A percentile compares a stretch with the other conserved stretches of the same genome.
phyloP scores from a whole-genome alignment of 148 eudicot species.

The Rheum nobile region DNA sequence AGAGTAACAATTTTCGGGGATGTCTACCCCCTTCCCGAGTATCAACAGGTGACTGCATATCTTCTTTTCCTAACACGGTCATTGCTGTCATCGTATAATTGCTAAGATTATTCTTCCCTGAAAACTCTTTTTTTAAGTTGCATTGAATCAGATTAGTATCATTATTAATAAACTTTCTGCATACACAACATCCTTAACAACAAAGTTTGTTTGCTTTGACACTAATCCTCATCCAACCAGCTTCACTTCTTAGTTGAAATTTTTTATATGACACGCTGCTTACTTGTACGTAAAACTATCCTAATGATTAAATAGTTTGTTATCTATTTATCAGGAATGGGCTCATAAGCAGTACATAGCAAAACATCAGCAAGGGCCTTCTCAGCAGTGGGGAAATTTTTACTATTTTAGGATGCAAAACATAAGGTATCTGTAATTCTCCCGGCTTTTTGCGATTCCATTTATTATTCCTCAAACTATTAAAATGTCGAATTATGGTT shows the following conservation, averaged over 20 bases:
- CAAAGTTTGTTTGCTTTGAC: too few relatives aligned
- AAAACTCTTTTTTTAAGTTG: not conserved
- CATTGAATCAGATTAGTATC: not conserved
- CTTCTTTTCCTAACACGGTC: not conserved
- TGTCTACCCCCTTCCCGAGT: constrained; percentile 77
- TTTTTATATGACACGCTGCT: not conserved
- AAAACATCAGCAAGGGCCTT: constrained; percentile 95
- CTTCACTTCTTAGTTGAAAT: not conserved
- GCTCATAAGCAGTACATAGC: constrained; percentile 89
- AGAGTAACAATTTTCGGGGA: constrained; percentile 95
- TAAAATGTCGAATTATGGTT: not conserved
- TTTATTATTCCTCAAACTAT: not conserved
- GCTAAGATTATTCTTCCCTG: not conserved
- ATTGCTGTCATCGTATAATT: not conserved
- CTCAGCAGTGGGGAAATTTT: constrained; percentile 99
- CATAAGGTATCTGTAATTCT: constrained; percentile 38
- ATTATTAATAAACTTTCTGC: not conserved
- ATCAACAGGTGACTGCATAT: constrained; percentile 56
- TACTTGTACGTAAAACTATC: not conserved
- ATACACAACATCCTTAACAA: not conserved
- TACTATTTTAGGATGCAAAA: constrained; percentile 94
- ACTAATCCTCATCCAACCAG: not conserved
- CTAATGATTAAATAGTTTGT: not conserved
- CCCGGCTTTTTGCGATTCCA: not conserved
- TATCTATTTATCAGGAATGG: constrained; percentile 52